Base-by-base conservation (phyloP, 2,329 filamentous ascomycete genomes). In the Colletotrichum navitas region DNA sequence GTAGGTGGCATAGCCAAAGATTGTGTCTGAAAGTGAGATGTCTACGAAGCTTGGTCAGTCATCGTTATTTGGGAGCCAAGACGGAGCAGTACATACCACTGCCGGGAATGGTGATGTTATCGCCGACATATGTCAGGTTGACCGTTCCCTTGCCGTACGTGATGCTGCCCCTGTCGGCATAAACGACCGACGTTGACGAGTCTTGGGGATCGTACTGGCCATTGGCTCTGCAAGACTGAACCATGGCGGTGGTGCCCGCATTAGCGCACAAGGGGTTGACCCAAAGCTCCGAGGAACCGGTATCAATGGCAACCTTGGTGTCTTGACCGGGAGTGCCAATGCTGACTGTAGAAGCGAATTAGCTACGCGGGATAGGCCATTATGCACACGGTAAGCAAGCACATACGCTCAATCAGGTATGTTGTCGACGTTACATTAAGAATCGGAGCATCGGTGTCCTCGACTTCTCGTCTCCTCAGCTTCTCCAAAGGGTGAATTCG, bases 281-380 rank as follows among this genome's bases (percentile, higher is more conserved):
- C 87, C 87, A 89, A 8, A 88, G 81, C 76, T 88, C 85, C 71
- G 84, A 85, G 6, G 87, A 88, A 14, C 87, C 87, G 0, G 85
- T 87, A 71, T 87, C 85, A 68, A 87, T 79, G 49, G 86, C 80
- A 41, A 87, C 84, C 29, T 83, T 82, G 45, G 86, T 78, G 11
- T 75, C 78, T 73, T 87, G 85, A 0, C 79, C 77, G 4, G 83
- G 81, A 2, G 78, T 81, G 34, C 85, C 85, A 55, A 74, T 63
- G 24, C 54, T 34, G 18, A 74, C 73, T 74, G 32, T 26, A 24
- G 34, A 63, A 14, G 24, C 32, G 12, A 14, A 24, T 70, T 63
- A 63, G 43, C n/a, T 14, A 18, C 16, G 12, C 29, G 32, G 24
- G 2, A 43, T n/a, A 7, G 16, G 5, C 3, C 4, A 24, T 16